Percentiles rank a stretch among this genome's conserved stretches.
These are phyloP conservation scores for Rhodamnia rubescens DNA, from an alignment of 345 rosid species.

Conservation along the genomic window DNA sequence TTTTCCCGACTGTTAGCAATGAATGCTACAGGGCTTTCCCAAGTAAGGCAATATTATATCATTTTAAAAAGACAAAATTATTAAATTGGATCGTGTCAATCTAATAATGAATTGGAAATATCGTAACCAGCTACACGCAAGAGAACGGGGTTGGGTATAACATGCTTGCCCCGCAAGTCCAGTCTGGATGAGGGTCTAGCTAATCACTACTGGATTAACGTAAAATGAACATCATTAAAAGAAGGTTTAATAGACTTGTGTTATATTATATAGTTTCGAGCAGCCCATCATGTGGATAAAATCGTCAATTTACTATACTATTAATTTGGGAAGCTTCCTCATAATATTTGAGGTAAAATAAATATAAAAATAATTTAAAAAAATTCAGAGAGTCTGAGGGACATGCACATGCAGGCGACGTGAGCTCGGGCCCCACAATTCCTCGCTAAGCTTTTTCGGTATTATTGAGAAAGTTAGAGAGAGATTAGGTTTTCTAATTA, in stretches of 20 bases:
- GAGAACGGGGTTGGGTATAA: background rate
- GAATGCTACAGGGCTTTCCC: background rate
- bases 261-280: background rate
- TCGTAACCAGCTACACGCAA: background rate
- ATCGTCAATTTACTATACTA: background rate
- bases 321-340: background rate
- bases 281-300: background rate
- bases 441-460: background rate
- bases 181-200: background rate
- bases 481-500: background rate
- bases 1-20: background rate
- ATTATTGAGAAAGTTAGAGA: background rate
- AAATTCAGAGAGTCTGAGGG: background rate
- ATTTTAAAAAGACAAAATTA: no score
- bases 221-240: background rate
- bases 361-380: background rate
- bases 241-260: background rate
- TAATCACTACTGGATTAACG: background rate
- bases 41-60: background rate
- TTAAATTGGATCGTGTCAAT: background rate
- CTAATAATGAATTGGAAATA: background rate
- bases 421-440: background rate
- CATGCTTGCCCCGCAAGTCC: background rate
- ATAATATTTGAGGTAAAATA: no score
- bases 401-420: background rate